A percentile compares a stretch with the other conserved stretches of the same genome.
Conservation (phyloP, 805 yeast species). For the Tetrapisispora arboricola region DNA sequence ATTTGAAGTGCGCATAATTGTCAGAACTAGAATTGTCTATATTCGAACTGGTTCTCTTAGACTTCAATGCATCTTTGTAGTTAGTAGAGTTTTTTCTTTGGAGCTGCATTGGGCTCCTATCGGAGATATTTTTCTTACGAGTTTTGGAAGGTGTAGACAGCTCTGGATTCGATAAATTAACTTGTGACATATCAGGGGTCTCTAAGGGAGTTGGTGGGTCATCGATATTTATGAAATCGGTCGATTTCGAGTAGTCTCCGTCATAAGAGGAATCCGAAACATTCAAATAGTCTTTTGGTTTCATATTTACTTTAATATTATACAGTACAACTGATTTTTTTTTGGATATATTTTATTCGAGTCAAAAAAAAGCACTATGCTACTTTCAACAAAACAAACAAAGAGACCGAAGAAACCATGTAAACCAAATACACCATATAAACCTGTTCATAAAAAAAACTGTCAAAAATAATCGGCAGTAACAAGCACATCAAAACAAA, state of each 20-base stretch:
- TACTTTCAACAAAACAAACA: too few relatives aligned
- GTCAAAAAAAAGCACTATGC: too few relatives aligned
- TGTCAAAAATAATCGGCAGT: too few relatives aligned
- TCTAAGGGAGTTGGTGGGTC: slow-evolving; percentile 18
- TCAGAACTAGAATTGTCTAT: background rate
- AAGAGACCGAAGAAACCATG: too few relatives aligned
- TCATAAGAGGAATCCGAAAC: too few relatives aligned
- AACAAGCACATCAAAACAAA: too few relatives aligned
- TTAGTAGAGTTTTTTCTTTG: slow-evolving; percentile 14
- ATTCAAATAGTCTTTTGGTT: background rate
- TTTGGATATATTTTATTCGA: too few relatives aligned
- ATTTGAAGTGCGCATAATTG: background rate
- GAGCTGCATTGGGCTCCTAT: background rate
- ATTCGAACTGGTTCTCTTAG: slow-evolving; percentile 1
- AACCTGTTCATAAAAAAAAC: too few relatives aligned
- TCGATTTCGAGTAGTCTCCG: slow-evolving; percentile 1
- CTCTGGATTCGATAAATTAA: background rate
- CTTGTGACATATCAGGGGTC: slow-evolving; percentile 5
- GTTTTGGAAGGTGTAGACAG: background rate
- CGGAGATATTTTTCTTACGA: too few relatives aligned
- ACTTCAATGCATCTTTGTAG: slow-evolving; percentile 11
- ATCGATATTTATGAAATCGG: slow-evolving; percentile 12
- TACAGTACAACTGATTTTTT: too few relatives aligned
- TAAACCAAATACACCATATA: too few relatives aligned
- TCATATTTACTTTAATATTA: too few relatives aligned